phyloP scores from a whole-genome alignment of 2,329 filamentous ascomycete genomes.

The Alternaria conjuncta region DNA sequence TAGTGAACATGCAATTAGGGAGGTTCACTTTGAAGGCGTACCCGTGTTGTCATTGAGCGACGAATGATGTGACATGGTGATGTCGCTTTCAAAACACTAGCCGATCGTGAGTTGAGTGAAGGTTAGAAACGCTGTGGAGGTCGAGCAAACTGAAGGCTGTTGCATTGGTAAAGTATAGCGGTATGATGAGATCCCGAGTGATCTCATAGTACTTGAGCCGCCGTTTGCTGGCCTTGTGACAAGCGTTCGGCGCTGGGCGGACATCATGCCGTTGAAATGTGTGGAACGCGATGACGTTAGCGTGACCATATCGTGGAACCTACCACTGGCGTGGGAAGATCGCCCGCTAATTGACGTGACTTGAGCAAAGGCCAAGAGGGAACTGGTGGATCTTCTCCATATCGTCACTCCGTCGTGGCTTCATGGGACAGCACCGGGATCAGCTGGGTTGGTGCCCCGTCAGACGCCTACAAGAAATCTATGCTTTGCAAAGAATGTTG shows the following conservation, averaged over 20 bases:
- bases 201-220: slow-evolving; percentile 10
- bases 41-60: slow-evolving; percentile 18
- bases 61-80: slow-evolving; percentile 14
- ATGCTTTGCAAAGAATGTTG: neutral
- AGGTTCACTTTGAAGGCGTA: neutral
- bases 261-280: neutral
- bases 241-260: neutral
- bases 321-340: neutral
- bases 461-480: neutral
- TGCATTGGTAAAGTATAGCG: neutral
- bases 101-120: neutral
- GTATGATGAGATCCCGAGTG: neutral
- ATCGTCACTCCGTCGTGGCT: neutral
- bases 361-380: neutral
- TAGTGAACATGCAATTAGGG: neutral
- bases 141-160: neutral
- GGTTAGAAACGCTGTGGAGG: neutral
- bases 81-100: neutral
- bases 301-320: slow-evolving; percentile 1
- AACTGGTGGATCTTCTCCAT: neutral
- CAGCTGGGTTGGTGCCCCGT: neutral
- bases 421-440: neutral
- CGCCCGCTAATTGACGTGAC: neutral
- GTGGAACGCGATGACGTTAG: slow-evolving; percentile 11
- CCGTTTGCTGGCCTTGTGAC: neutral